Percentiles rank a stretch among this genome's conserved stretches.
Evolutionary conservation across 352 stramenopile species (phyloP).

Genomic region (Globisporangium apiculatum): DNA sequence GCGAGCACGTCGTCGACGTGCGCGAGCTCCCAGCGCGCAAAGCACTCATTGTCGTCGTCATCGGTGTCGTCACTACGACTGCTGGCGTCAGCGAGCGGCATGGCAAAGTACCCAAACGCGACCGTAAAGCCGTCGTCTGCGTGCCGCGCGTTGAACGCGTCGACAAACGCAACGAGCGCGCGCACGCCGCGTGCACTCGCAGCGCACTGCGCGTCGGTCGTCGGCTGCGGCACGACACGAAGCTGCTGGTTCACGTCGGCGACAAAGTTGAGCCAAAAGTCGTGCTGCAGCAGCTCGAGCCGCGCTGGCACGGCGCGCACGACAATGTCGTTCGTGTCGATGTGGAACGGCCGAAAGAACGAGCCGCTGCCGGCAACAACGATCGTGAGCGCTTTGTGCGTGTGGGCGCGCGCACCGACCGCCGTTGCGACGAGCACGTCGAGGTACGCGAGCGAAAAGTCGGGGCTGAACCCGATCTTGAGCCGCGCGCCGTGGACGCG

Average conservation of each 20-base stretch:
- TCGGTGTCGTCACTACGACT: too few species aligned
- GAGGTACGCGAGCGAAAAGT: constrained; percentile 81
- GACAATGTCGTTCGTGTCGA: constrained; percentile 82
- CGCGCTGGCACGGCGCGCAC: constrained; percentile 64
- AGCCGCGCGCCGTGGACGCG: constrained; percentile 65
- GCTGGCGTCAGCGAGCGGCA: constrained; percentile 21
- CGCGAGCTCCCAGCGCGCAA: constrained; percentile 20
- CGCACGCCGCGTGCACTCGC: constrained; percentile 24
- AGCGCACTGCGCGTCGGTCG: constrained; percentile 22
- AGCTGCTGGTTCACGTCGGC: constrained; percentile 62
- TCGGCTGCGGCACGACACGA: constrained; percentile 58
- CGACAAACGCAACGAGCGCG: constrained; percentile 40
- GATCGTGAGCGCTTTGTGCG: constrained; percentile 23
- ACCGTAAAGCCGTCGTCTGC: constrained; percentile 44
- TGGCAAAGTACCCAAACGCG: constrained; percentile 47
- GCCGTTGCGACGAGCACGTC: constrained; percentile 57
- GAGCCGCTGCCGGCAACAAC: constrained; percentile 69
- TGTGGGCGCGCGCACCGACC: constrained; percentile 3
- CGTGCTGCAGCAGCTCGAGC: constrained; percentile 62
- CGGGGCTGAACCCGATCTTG: constrained; percentile 77
- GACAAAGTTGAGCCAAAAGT: constrained; percentile 83
- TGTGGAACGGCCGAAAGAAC: constrained; percentile 72
- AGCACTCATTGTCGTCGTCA: constrained; percentile 30
- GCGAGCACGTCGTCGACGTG: constrained; percentile 24
- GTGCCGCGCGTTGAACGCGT: constrained; percentile 54